These are phyloP conservation scores for Aspergillus egyptiacus DNA, from an alignment of 495 filamentous ascomycete genomes.

Conservation along the genomic window DNA sequence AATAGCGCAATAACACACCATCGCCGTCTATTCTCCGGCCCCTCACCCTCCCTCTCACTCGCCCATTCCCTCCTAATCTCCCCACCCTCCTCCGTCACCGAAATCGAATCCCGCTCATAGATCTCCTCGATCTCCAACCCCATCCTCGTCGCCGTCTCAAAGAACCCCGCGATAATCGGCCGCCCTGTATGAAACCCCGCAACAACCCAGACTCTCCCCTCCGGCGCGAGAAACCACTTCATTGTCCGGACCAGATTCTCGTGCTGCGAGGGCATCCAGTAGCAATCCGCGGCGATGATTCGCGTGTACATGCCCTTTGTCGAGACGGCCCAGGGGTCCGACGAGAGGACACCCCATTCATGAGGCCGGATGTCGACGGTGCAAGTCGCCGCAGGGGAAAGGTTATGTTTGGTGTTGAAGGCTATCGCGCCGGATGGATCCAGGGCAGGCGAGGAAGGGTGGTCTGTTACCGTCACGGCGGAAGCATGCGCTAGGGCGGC, in stretches of 20 bases:
- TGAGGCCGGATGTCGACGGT: conserved; percentile 54
- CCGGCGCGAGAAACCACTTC: conserved; percentile 59
- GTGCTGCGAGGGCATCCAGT: conserved; percentile 82
- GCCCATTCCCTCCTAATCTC: conserved; percentile 60
- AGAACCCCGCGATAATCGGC: conserved; percentile 64
- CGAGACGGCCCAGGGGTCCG: conserved; percentile 45
- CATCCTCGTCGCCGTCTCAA: conserved; percentile 48
- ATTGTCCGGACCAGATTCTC: conserved; percentile 63
- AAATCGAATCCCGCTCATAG: conserved; percentile 67
- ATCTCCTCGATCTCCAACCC: conserved; percentile 66
- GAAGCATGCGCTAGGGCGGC: conserved; percentile 57
- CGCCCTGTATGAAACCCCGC: conserved; percentile 84
- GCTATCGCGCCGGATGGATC: conserved; percentile 46
- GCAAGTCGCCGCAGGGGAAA: conserved; percentile 21
- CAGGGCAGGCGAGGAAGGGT: conserved; percentile 62
- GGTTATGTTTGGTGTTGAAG: conserved; percentile 54
- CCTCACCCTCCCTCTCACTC: conserved; percentile 50
- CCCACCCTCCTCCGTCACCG: conserved; percentile 43
- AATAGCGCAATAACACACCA: conserved; percentile 75
- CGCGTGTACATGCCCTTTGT: conserved; percentile 53
- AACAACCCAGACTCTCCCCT: conserved; percentile 58
- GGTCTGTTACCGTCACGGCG: conserved; percentile 66
- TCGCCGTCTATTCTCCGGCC: conserved; percentile 58
- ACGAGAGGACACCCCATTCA: conserved; percentile 59
- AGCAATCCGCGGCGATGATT: conserved; percentile 75